Evolutionary conservation across 2,329 filamentous ascomycete genomes (phyloP), one percentile per base, ranked within the genome.

Genomic region (Sporothrix schenckii): DNA sequence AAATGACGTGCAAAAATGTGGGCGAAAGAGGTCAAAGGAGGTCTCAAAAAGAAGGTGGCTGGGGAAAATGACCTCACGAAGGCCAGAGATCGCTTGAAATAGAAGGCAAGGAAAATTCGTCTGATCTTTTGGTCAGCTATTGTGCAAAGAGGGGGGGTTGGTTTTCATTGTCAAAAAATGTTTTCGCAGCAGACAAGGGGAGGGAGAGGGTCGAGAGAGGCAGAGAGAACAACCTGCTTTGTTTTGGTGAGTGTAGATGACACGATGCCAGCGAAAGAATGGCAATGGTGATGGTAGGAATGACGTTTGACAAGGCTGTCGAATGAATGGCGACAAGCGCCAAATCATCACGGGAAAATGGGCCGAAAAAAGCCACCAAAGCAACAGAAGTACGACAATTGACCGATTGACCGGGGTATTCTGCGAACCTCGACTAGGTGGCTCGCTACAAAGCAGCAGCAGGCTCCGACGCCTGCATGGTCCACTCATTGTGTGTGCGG

Each of bases 251-350:
- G 41, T 30, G 19, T 19, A 63, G 49, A 47, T 27, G 7, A 41
- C 6, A 30, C 14, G n/a, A 27, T 63, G 16, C 10, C 21, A 2
- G 44, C 41, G 9, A 50, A 21, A 50, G 14, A 9, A 19, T 19
- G 24, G 61, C 4, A 24, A 34, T 21, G 16, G 47, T 9, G 24
- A 21, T 50, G 10, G 27, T 9, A 16, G 9, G 0, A 24, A 5
- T 65, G 58, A 16, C 14, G 16, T 34, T 34, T 65, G 61, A 50
- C 61, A 16, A 65, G 61, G 61, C 61, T 65, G 44, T 65, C 61
- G 24, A 65, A 19, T 13, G 27, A 65, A 34, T 11, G 61, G 61
- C 61, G 47, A 50, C 41, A 30, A 50, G 21, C 44, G 14, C 21
- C 44, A 34, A 34, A 50, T 50, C 44, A 47, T 63, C 58, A 24